These are phyloP conservation scores for Lippia alba DNA, from an alignment of 305 asterid species.

Conservation along the genomic window DNA sequence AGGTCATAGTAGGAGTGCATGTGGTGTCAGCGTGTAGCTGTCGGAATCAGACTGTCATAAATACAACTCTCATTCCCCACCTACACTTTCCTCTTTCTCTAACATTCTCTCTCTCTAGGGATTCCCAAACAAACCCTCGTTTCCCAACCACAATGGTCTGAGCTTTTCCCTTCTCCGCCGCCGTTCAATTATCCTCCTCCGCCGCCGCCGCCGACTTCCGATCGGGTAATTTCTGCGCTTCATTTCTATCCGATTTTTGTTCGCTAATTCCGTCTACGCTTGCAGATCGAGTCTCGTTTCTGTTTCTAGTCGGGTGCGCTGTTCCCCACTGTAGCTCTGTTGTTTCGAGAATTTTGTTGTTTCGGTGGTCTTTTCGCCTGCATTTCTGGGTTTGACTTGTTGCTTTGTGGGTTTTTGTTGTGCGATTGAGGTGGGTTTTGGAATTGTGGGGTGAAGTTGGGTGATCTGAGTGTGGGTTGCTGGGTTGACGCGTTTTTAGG, in stretches of 20 bases:
- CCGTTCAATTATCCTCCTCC: slow-evolving; percentile 38
- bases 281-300: slow-evolving; percentile 51
- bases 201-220: slow-evolving; percentile 39
- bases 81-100: slow-evolving; percentile 49
- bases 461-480: slow-evolving; percentile 45
- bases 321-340: slow-evolving; percentile 7
- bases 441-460: slow-evolving; percentile 28
- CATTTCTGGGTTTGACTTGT: slow-evolving; percentile 33
- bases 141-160: slow-evolving; percentile 53
- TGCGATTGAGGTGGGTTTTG: slow-evolving; percentile 10
- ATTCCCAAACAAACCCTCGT: slow-evolving; percentile 41
- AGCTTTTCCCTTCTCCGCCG: slow-evolving; percentile 41
- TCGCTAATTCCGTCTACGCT: slow-evolving; percentile 27
- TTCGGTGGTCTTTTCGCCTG: slow-evolving; percentile 38
- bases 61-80: slow-evolving; percentile 38
- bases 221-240: slow-evolving; percentile 53
- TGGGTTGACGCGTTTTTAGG: slow-evolving; percentile 23
- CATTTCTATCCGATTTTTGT: slow-evolving; percentile 18
- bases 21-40: slow-evolving; percentile 60
- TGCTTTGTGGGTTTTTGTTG: slow-evolving; percentile 24
- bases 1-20: slow-evolving; percentile 46
- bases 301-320: slow-evolving; percentile 22
- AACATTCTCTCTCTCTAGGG: slow-evolving; percentile 52
- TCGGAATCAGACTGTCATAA: slow-evolving; percentile 45
- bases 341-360: slow-evolving; percentile 10